Percentiles rank a stretch among this genome's conserved stretches.
Evolutionary conservation across 306 rosid species (phyloP).

Genomic region (Gillenia trifoliata): DNA sequence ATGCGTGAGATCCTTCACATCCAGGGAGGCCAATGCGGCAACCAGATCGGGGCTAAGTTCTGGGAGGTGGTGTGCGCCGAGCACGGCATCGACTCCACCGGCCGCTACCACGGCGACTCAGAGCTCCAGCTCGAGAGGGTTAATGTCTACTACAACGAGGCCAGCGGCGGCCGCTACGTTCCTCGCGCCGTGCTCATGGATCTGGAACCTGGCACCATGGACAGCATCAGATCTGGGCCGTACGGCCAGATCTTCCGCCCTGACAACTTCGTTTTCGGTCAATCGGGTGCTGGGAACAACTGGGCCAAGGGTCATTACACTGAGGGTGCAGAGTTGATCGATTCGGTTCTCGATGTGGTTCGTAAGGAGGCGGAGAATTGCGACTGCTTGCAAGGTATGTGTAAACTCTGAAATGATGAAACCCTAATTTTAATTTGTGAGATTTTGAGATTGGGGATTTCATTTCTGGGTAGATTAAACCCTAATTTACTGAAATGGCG

Average conservation of each 20-base stretch:
- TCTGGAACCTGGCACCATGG: constrained; percentile 45
- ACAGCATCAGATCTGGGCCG: constrained; percentile 40
- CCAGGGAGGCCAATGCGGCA: constrained; percentile 46
- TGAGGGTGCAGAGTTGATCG: constrained; percentile 41
- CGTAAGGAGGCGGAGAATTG: constrained; percentile 47
- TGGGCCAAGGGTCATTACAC: constrained; percentile 48
- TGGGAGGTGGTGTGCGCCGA: constrained; percentile 51
- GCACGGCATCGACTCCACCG: constrained; percentile 45
- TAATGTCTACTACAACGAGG: constrained; percentile 43
- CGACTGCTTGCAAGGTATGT: constrained; percentile 40
- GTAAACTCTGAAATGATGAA: not conserved
- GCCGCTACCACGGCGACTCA: constrained; percentile 33
- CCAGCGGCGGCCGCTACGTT: constrained; percentile 34
- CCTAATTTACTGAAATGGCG: not conserved
- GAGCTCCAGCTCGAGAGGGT: constrained; percentile 39
- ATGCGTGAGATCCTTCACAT: constrained; percentile 46
- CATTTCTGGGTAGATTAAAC: not conserved
- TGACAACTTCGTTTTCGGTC: constrained; percentile 42
- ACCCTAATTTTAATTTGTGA: not conserved
- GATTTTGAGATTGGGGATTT: not conserved
- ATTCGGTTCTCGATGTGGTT: constrained; percentile 41
- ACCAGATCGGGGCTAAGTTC: constrained; percentile 49
- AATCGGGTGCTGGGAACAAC: constrained; percentile 40
- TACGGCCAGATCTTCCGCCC: constrained; percentile 43
- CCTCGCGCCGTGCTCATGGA: constrained; percentile 48